These are phyloP conservation scores for Neurospora sublineolata DNA, from an alignment of 495 filamentous ascomycete species.

Conservation along the genomic window DNA sequence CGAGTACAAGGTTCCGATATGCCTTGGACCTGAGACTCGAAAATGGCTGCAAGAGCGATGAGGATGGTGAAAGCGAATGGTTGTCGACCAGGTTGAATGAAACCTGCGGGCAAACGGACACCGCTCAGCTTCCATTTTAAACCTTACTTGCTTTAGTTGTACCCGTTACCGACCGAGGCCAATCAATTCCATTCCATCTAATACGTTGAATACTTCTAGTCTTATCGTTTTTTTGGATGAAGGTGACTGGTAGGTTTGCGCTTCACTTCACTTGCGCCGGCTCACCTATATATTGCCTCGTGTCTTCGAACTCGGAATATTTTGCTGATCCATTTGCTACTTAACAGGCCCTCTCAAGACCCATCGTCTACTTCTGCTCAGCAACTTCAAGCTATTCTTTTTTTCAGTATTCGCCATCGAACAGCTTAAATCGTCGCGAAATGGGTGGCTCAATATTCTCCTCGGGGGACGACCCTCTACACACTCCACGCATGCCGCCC, in stretches of 20 bases:
- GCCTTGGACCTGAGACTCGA: not conserved
- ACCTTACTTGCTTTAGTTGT: not conserved
- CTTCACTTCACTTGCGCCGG: not conserved
- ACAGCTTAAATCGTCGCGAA: not conserved
- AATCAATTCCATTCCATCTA: not conserved
- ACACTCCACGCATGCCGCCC: constrained; percentile 47
- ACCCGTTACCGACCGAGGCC: not conserved
- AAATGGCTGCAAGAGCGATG: not conserved
- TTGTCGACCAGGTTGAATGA: not conserved
- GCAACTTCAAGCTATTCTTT: not conserved
- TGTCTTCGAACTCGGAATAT: not conserved
- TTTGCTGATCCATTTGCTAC: not conserved
- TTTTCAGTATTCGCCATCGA: not conserved
- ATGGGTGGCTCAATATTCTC: constrained; percentile 54
- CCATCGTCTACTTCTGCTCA: not conserved
- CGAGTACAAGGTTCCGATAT: not conserved
- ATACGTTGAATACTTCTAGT: not conserved
- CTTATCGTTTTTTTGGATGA: not conserved
- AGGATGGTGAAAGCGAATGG: not conserved
- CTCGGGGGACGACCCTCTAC: constrained; percentile 26
- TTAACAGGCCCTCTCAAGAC: not conserved
- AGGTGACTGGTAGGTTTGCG: not conserved
- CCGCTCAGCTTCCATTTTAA: not conserved
- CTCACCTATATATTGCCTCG: not conserved
- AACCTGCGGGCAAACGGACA: not conserved